These are phyloP conservation scores for Saccharum spontaneum DNA, from an alignment of 176 grass and related monocot species.

Conservation along the genomic window DNA sequence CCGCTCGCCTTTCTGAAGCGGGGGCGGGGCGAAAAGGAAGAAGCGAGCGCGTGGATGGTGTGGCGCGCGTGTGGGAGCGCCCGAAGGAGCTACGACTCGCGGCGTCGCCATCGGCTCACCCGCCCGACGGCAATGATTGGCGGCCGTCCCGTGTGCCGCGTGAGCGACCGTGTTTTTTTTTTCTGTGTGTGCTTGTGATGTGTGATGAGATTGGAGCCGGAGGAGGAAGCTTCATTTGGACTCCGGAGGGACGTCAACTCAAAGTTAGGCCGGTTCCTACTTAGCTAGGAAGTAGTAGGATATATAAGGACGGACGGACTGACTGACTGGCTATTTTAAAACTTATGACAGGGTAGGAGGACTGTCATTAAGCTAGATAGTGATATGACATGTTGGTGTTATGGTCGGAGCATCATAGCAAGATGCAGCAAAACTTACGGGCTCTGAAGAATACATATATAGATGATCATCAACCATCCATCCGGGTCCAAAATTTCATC, in stretches of 20 bases:
- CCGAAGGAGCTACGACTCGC: not conserved
- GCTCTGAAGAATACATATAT: not conserved
- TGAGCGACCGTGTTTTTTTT: not conserved
- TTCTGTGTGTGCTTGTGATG: no score
- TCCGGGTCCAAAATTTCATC: no score
- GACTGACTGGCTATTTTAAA: not conserved
- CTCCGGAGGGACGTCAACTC: constrained; percentile 29
- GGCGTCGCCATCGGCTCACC: constrained; percentile 31
- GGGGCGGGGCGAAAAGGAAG: not conserved
- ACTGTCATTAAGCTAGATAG: not conserved
- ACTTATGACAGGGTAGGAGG: not conserved
- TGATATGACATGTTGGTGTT: not conserved
- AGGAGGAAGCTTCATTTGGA: constrained; percentile 27
- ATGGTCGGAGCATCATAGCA: not conserved
- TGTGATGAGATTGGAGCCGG: not conserved
- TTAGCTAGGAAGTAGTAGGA: not conserved
- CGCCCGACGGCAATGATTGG: not conserved
- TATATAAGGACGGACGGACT: not conserved
- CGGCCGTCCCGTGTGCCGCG: not conserved
- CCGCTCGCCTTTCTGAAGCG: not conserved
- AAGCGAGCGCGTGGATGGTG: constrained; percentile 28
- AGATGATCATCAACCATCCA: no score
- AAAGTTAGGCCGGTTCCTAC: constrained; percentile 29
- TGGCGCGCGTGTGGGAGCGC: not conserved
- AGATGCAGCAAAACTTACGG: not conserved